Percentiles rank a stretch among this genome's conserved stretches.
These are phyloP conservation scores for Flaveria brownii DNA, from an alignment of 129 eudicot species.

Conservation along the genomic window DNA sequence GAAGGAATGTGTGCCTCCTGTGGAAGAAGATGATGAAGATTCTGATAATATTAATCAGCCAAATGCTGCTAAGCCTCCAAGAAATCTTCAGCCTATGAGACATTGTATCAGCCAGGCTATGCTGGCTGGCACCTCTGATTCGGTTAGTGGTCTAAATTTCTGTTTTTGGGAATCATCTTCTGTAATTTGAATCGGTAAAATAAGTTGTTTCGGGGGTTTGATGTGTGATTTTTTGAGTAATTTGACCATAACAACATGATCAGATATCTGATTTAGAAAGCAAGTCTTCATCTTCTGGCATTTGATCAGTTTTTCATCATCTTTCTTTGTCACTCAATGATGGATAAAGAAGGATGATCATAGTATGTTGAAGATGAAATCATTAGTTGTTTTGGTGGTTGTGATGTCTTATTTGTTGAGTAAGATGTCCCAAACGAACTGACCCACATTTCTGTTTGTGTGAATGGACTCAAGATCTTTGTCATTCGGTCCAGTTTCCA, in stretches of 20 bases:
- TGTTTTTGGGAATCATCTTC: not conserved
- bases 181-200: not conserved
- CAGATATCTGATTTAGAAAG: not conserved
- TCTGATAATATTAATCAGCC: constrained; percentile 44
- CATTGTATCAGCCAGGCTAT: constrained; percentile 70
- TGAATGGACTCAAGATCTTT: not conserved
- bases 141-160: constrained; percentile 40
- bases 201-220: not conserved
- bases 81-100: constrained; percentile 52
- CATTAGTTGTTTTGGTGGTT: not conserved
- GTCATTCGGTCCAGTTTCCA: constrained; percentile 1
- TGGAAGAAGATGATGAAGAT: constrained; percentile 46
- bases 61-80: constrained; percentile 59
- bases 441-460: not conserved
- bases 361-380: not conserved
- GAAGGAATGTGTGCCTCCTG: constrained; percentile 42
- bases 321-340: not conserved
- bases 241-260: not conserved
- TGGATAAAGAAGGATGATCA: not conserved
- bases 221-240: not conserved
- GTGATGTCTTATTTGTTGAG: not conserved
- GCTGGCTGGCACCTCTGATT: constrained; percentile 51
- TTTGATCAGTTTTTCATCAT: constrained; percentile 8
- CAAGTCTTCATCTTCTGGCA: not conserved
- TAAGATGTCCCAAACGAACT: not conserved